These are phyloP conservation scores for Fusarium drepaniforme DNA, from an alignment of 2,329 filamentous ascomycete species.

Conservation along the genomic window DNA sequence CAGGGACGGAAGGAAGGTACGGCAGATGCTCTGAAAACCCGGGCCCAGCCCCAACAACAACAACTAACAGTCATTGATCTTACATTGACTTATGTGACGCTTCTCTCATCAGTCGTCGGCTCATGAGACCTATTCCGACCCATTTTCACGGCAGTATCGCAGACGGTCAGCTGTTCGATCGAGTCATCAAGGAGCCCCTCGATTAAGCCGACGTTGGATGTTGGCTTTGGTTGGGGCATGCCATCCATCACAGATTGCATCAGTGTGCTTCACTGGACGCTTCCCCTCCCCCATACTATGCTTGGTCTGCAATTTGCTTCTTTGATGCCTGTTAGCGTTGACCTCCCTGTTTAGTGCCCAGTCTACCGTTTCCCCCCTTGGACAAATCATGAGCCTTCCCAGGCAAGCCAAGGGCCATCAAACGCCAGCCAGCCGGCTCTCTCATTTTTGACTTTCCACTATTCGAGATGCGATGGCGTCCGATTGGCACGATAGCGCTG, in stretches of 20 bases:
- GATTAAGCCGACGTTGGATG: background rate
- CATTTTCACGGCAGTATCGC: background rate
- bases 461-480: slow-evolving; percentile 46
- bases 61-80: background rate
- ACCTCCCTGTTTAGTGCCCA: slow-evolving; percentile 26
- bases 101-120: background rate
- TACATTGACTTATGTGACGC: background rate
- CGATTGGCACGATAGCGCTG: slow-evolving; percentile 50
- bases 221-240: background rate
- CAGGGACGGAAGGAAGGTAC: background rate
- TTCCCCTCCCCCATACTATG: slow-evolving; percentile 1
- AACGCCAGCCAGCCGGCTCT: slow-evolving; percentile 29
- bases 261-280: slow-evolving; percentile 4
- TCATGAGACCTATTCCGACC: background rate
- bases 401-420: slow-evolving; percentile 14
- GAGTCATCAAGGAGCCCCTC: background rate
- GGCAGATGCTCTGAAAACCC: background rate
- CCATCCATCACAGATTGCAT: slow-evolving; percentile 24
- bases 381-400: slow-evolving; percentile 18
- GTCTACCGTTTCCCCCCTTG: slow-evolving; percentile 15
- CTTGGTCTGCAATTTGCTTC: slow-evolving; percentile 30
- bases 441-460: slow-evolving; percentile 42
- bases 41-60: background rate
- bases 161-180: background rate
- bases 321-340: slow-evolving; percentile 36